Evolutionary conservation across 192 early-diverging fungal genomes (phyloP).

Genomic region (Phycomyces blakesleeanus): DNA sequence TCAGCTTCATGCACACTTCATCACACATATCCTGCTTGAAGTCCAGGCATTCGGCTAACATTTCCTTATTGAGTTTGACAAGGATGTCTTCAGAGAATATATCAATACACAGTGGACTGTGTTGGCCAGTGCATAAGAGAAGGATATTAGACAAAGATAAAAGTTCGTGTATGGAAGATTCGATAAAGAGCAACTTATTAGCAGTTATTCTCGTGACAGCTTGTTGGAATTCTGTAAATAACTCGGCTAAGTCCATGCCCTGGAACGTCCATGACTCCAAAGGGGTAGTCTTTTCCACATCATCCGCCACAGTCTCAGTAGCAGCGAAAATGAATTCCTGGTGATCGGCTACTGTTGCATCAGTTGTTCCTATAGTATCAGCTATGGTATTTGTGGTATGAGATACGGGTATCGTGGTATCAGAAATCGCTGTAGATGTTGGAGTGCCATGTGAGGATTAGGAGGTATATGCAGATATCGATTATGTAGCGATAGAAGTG

Average conservation of each 20-base stretch:
- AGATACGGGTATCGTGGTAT: no score
- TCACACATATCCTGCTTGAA: conserved; percentile 5
- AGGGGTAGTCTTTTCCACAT: no score
- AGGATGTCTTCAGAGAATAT: conserved; percentile 6
- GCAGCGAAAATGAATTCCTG: no score
- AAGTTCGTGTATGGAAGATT: conserved; percentile 10
- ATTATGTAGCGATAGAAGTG: no score
- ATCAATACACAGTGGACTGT: conserved; percentile 6
- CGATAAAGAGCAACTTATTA: conserved; percentile 9
- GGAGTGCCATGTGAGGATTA: no score
- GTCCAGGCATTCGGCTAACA: conserved; percentile 7
- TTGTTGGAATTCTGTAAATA: conserved; percentile 12
- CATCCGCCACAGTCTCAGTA: no score
- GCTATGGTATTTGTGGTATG: no score
- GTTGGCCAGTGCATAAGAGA: conserved; percentile 3
- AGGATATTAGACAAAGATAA: conserved; percentile 5
- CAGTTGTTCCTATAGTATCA: no score
- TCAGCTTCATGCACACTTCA: conserved; percentile 7
- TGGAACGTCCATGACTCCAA: conserved; percentile 5
- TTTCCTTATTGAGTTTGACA: background rate
- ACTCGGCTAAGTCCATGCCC: background rate
- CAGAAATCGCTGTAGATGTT: no score
- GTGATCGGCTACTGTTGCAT: no score
- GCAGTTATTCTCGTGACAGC: conserved; percentile 7
- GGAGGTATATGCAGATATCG: no score